Conservation (phyloP, 2,329 filamentous ascomycete genomes). For the Aspergillus amoenus region DNA sequence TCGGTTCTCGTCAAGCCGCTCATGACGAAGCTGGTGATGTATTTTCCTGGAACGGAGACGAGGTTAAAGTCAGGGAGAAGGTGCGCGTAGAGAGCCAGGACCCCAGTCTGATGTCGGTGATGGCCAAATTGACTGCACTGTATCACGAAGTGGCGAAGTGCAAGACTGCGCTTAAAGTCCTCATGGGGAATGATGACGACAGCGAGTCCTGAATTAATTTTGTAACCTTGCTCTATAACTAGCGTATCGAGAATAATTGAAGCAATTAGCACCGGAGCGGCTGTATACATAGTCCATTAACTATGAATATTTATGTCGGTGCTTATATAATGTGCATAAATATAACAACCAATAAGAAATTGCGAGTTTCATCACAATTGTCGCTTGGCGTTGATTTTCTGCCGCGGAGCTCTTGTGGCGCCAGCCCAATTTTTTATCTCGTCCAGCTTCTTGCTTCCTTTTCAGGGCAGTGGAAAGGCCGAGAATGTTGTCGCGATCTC, state of each 20-base stretch:
- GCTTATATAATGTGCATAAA: slow-evolving; percentile 17
- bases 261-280: no score
- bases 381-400: slow-evolving; percentile 32
- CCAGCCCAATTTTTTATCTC: slow-evolving; percentile 10
- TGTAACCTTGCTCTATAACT: not conserved
- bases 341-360: slow-evolving; percentile 27
- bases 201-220: slow-evolving; percentile 26
- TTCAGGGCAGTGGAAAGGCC: slow-evolving; percentile 14
- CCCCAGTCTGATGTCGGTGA: slow-evolving; percentile 77
- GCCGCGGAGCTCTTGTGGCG: slow-evolving; percentile 20
- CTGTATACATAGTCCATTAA: not conserved
- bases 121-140: slow-evolving; percentile 78
- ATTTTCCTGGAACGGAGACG: slow-evolving; percentile 67
- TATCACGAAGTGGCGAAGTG: slow-evolving; percentile 70
- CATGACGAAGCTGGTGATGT: slow-evolving; percentile 79
- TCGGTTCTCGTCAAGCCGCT: slow-evolving; percentile 55
- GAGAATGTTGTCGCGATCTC: slow-evolving; percentile 37
- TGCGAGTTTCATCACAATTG: slow-evolving; percentile 20
- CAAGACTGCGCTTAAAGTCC: slow-evolving; percentile 69
- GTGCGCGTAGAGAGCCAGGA: slow-evolving; percentile 85
- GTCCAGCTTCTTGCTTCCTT: slow-evolving; percentile 9
- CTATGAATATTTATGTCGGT: not conserved
- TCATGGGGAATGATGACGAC: slow-evolving; percentile 67
- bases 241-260: not conserved
- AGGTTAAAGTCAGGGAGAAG: slow-evolving; percentile 87